These are phyloP conservation scores for Glycyrrhiza uralensis DNA, from an alignment of 306 rosid species.

Conservation along the genomic window DNA sequence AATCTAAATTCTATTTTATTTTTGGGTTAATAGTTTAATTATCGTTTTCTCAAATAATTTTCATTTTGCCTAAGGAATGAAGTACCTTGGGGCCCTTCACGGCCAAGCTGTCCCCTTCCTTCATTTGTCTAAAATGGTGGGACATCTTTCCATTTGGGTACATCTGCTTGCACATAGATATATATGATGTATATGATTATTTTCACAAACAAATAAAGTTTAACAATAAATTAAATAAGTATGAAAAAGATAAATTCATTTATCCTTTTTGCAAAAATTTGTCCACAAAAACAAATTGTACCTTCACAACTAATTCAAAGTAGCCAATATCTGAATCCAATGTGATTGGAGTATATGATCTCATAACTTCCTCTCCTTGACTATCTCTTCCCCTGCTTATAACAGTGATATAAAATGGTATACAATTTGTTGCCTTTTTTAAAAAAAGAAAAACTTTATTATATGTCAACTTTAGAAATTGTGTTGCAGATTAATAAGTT, in stretches of 20 bases:
- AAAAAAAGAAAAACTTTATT: not conserved
- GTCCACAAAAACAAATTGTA: not conserved
- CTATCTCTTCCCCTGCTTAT: conserved; percentile 65
- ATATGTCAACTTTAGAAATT: not conserved
- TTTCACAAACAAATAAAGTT: not conserved
- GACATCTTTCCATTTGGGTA: conserved; percentile 83
- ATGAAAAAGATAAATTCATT: not conserved
- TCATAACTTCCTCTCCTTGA: conserved; percentile 50
- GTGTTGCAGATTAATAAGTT: not conserved
- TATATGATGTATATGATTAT: not conserved
- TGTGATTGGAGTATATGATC: conserved; percentile 79
- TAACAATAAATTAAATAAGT: not conserved
- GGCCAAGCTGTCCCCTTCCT: conserved; percentile 59
- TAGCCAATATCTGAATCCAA: conserved; percentile 70
- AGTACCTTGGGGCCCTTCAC: conserved; percentile 77
- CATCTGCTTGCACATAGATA: conserved; percentile 45
- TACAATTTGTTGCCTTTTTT: not conserved
- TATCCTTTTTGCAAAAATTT: not conserved
- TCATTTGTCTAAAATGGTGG: conserved; percentile 70
- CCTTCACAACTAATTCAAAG: conserved; percentile 78
- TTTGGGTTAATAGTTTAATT: not conserved
- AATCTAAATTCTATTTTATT: no score
- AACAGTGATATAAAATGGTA: not conserved
- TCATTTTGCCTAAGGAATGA: not conserved
- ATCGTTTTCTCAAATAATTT: not conserved